Base-by-base conservation (phyloP, 202 grass and related monocot genomes). In the Schoenoplectus tabernaemontani region DNA sequence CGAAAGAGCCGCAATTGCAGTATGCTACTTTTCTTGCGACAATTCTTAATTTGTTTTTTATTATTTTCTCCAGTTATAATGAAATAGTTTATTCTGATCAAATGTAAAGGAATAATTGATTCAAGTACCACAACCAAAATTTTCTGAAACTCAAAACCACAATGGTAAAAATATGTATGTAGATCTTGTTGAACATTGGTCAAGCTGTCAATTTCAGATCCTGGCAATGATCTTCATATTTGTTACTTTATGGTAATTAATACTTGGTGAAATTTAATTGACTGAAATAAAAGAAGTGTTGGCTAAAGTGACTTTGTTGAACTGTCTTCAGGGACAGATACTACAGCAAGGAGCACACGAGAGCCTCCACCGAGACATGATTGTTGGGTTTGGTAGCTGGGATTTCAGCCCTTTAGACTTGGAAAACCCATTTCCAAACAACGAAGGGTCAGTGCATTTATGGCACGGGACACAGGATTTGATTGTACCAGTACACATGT, bases 391-490 rank as follows among this genome's bases (percentile, higher is more conserved):
- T 78, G 86, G 89, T 23, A 88, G 60, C 22, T 98, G 95, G 95
- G 67, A 80, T 7, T 92, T 91, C 78, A 98, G 95, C 75, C 95
- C 91, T 12, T 62, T 95, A 80, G 91, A 90, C 47, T 82, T 98
- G 68, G 60, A 86, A 39, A 63, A 95, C 74, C 91, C 91, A 12
- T 95, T 98, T 83, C 88, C 95, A 0, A 78, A 12, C 44, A 85
- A 77, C 54, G 87, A 98, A 79, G 89, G 86, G 4, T 77, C 80
- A 51, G 86, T 92, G 71, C 95, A 98, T 80, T 48, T 98, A 13
- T 98, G 95, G 95, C 95, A 98, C 22, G 91, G 88, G 12, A 82
- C 81, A 2, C 76, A 92, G 81, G 95, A 98, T 60, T 78, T 81
- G 10, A 87, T 92, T 56, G 91, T 95, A 84, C 89, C 95, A 4